Evolutionary conservation across 2,329 filamentous ascomycete genomes (phyloP), one percentile per base, ranked within the genome.

Genomic region (Zymoseptoria ardabiliae): DNA sequence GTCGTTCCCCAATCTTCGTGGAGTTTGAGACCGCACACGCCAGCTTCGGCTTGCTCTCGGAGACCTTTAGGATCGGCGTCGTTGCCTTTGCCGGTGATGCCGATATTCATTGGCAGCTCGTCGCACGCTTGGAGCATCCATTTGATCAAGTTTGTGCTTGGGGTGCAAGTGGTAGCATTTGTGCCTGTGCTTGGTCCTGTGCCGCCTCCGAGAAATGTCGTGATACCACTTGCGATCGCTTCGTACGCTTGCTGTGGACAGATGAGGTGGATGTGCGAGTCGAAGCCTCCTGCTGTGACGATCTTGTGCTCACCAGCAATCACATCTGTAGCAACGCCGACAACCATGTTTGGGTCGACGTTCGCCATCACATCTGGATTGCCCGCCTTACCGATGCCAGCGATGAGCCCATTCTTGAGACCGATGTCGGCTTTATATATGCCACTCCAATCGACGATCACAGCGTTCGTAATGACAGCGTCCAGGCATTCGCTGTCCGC

Each of bases 391-490:
- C 93, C 93, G 66, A 97, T 93, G 0, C 85, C 93, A 25, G 87
- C 86, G 69, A 97, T 97, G 48, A 88, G 72, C 2, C 93, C 92
- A 66, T 91, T 76, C 74, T 95, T 96, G 73, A 97, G 86, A 25
- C 93, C 93, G 71, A 97, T 96, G 73, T 97, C 93, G 5, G 92
- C 93, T 77, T 97, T 97, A 80, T 90, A 95, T 70, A 97, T 96
- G 53, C 93, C 93, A 1, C 83, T 88, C 83, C 88, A 95, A 76
- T 97, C 93, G 20, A 97, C 82, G 45, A 97, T 87, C 64, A 97
- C 77, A 4, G 92, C 93, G 69, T 97, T 97, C 1, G 87, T 90
- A 61, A 97, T 85, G 22, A 96, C 90, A 53, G 93, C 83, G 72
- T 97, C 93, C 60, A 97, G 77, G 22, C 84, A 85, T 22, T 92